Percentiles rank a stretch among this genome's conserved stretches.
These are phyloP conservation scores for Diversispora epigaea DNA, from an alignment of 192 early-diverging fungal species.

Conservation along the genomic window DNA sequence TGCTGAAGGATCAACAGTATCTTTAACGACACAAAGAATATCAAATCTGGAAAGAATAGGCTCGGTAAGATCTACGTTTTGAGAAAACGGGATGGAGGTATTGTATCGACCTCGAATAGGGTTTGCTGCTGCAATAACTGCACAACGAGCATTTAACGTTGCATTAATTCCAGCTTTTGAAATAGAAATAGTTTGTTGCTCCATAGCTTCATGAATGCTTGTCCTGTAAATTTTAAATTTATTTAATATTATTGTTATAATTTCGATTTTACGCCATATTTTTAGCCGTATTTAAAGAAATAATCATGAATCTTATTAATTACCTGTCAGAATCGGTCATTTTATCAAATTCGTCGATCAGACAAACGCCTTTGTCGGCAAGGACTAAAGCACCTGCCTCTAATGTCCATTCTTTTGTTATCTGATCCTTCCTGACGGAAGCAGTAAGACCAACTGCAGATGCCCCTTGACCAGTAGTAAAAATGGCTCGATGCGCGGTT, in stretches of 20 bases:
- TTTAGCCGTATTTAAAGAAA: no score
- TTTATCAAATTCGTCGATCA: conserved; percentile 91
- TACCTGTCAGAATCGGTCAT: conserved; percentile 83
- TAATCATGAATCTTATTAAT: no score
- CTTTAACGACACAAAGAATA: conserved; percentile 93
- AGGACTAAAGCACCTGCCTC: conserved; percentile 87
- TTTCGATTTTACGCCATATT: not conserved
- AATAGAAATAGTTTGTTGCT: conserved; percentile 86
- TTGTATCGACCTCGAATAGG: conserved; percentile 85
- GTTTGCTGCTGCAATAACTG: conserved; percentile 80
- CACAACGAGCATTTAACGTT: conserved; percentile 80
- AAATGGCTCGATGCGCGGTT: conserved; percentile 82
- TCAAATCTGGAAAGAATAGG: conserved; percentile 99
- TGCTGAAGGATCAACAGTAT: conserved; percentile 84
- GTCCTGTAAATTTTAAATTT: conserved; percentile 52
- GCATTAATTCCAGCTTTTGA: conserved; percentile 89
- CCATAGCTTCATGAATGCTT: conserved; percentile 94
- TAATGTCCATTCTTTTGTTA: conserved; percentile 86
- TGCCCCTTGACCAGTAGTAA: conserved; percentile 84
- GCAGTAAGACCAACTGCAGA: conserved; percentile 84
- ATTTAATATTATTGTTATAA: no score
- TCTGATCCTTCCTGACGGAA: conserved; percentile 78
- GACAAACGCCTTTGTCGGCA: conserved; percentile 83
- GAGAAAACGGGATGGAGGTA: conserved; percentile 87
- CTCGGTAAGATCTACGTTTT: conserved; percentile 98